phyloP scores from a whole-genome alignment of 1,284 basidiomycete genomes.

The Tilletiaria anomala region DNA sequence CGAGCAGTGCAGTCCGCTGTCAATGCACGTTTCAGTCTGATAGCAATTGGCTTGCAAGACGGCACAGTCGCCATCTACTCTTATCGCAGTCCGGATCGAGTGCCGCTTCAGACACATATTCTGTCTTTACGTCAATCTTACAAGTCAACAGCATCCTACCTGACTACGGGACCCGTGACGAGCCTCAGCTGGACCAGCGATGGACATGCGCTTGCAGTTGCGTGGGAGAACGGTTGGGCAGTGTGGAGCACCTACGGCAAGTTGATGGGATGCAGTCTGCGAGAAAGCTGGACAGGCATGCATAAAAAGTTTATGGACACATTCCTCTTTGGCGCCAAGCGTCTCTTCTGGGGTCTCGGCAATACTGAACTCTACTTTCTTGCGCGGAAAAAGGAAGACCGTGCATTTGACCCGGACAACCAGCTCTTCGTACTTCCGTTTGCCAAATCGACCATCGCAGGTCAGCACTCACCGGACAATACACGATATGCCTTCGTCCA shows the following conservation, averaged over 20 bases:
- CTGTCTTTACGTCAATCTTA: constrained; percentile 32
- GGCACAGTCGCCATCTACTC: constrained; percentile 39
- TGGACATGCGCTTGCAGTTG: constrained; percentile 91
- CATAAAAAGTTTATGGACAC: constrained; percentile 48
- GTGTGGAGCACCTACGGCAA: constrained; percentile 80
- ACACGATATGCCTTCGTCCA: constrained; percentile 87
- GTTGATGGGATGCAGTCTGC: constrained; percentile 59
- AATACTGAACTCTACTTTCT: constrained; percentile 25
- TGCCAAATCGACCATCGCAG: constrained; percentile 82
- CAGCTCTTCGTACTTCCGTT: constrained; percentile 60
- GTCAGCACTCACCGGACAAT: constrained; percentile 83
- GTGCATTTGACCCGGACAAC: constrained; percentile 5
- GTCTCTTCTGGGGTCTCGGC: constrained; percentile 34
- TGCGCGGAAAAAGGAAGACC: constrained; percentile 1
- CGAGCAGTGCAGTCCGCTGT: constrained; percentile 37
- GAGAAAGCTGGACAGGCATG: constrained; percentile 48
- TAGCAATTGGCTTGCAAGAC: constrained; percentile 66
- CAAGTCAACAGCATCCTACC: constrained; percentile 35
- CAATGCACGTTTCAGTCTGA: constrained; percentile 68
- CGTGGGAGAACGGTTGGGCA: constrained; percentile 77
- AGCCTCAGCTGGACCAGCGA: constrained; percentile 60
- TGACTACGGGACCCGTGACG: constrained; percentile 54
- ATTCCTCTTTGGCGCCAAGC: constrained; percentile 63
- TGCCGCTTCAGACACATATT: constrained; percentile 23
- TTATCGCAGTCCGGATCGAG: constrained; percentile 15